Base-by-base conservation (phyloP, 345 rosid species). In the Passiflora organensis region DNA sequence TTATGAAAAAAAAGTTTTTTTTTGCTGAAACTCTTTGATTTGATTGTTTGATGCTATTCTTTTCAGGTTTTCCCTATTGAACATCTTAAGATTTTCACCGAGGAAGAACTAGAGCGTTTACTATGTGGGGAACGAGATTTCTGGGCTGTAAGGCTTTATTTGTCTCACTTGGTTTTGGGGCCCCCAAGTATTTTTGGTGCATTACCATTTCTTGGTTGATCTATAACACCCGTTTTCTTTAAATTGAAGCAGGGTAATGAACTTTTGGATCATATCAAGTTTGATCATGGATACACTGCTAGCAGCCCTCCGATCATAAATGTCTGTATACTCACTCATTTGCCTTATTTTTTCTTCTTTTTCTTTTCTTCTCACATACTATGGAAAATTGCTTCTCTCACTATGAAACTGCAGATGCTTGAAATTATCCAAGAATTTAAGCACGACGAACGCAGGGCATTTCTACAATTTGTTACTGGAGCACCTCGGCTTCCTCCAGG, bases 201-300 rank as follows among this genome's bases (percentile, higher is more conserved):
- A n/a, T n/a, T n/a, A n/a, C n/a, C n/a, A 20, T 22, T 21, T 3
- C 8, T 28, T 28, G 34, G 8, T 28, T 28, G 34, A 28, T 28
- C 3, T 28, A n/a, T n/a, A n/a, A n/a, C n/a, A 28, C 3, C 34
- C 34, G 3, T 28, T 28, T 28, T 8, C 34, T 28, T 28, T 28
- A 2, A 28, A 28, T 41, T 43, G 21, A 25, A 58, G 72, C 88
- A 88, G 95, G 75, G 73, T 63, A 80, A 77, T 58, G 93, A 88
- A 65, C 82, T 88, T 32, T 60, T 80, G 77, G 96, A 91, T 72
- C 90, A 91, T 72, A 72, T 91, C 70, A 91, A 91, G 80, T 88
- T 88, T 36, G 98, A 91, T 77, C 98, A 91, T 59, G 98, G 96
- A 72, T 91, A 91, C 69, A 86, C 98, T n/a, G 85, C 90, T 20